These are phyloP conservation scores for Russula abietina DNA, from an alignment of 768 basidiomycete species.

Conservation along the genomic window DNA sequence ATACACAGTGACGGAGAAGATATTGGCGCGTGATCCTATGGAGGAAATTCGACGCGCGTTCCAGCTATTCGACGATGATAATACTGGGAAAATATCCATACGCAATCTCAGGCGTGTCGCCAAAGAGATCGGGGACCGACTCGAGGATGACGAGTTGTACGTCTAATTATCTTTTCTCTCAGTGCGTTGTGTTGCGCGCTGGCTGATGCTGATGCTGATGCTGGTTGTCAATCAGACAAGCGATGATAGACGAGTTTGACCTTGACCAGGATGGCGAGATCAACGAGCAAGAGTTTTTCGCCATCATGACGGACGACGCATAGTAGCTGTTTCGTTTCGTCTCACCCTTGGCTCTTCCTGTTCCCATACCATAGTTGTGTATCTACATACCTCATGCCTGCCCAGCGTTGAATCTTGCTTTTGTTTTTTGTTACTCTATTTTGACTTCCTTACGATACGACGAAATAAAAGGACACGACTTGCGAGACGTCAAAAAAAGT, in stretches of 20 bases:
- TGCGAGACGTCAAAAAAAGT: constrained; percentile 2
- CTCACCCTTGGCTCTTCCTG: neutral
- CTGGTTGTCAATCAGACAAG: constrained; percentile 76
- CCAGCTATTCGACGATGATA: constrained; percentile 93
- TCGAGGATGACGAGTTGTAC: constrained; percentile 96
- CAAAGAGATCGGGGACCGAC: constrained; percentile 90
- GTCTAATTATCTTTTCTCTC: constrained; percentile 33
- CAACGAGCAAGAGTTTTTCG: constrained; percentile 91
- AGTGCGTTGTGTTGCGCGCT: too few relatives aligned
- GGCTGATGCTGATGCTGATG: neutral
- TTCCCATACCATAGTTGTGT: neutral
- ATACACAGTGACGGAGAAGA: constrained; percentile 97
- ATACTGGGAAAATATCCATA: constrained; percentile 89
- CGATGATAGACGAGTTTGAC: constrained; percentile 99
- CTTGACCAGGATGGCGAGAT: constrained; percentile 98
- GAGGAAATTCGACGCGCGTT: constrained; percentile 96
- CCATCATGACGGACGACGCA: constrained; percentile 93
- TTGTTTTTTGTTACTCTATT: neutral
- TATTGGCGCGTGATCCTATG: constrained; percentile 90
- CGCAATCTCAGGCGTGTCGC: constrained; percentile 90
- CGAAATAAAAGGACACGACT: neutral
- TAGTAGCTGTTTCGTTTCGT: constrained; percentile 31
- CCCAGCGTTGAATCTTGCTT: constrained; percentile 1
- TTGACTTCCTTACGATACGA: neutral
- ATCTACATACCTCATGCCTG: neutral